Conservation (phyloP, 202 grass and related monocot species). For the Hordeum pubiflorum region DNA sequence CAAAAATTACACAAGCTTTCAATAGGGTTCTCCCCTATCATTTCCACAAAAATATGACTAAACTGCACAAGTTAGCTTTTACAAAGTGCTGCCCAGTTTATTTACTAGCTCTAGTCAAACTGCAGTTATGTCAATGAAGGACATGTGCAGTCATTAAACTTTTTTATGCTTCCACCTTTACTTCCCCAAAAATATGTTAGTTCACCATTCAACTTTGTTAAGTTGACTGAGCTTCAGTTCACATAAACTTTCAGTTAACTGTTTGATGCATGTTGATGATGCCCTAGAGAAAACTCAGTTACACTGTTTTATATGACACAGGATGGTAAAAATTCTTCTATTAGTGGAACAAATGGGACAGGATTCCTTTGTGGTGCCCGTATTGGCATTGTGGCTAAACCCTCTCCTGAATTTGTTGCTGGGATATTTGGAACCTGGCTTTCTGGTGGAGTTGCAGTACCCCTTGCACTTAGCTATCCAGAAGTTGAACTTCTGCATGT, state of each 20-base stretch:
- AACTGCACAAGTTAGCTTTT: not conserved
- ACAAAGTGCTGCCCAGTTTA: not conserved
- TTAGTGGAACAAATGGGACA: conserved; percentile 31
- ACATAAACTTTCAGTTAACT: conserved; percentile 8
- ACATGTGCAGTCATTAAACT: not conserved
- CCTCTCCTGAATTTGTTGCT: conserved; percentile 95
- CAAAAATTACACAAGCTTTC: not conserved
- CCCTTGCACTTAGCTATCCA: conserved; percentile 87
- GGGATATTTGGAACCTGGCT: conserved; percentile 88
- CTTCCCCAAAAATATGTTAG: not conserved
- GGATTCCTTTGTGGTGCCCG: conserved; percentile 57
- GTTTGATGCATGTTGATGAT: not conserved
- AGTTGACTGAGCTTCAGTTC: not conserved
- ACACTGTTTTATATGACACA: conserved; percentile 11
- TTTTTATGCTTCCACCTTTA: not conserved
- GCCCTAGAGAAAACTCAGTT: not conserved
- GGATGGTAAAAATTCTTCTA: conserved; percentile 24
- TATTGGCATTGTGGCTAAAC: conserved; percentile 90
- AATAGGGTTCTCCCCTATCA: not conserved
- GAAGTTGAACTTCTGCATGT: conserved; percentile 89
- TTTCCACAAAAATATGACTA: not conserved
- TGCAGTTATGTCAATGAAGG: not conserved
- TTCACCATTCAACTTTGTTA: conserved; percentile 1
- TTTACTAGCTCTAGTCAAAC: not conserved
- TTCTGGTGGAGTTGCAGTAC: conserved; percentile 91